Evolutionary conservation across 2,329 filamentous ascomycete genomes (phyloP), one percentile per base, ranked within the genome.

Genomic region (Orbilia quercus): DNA sequence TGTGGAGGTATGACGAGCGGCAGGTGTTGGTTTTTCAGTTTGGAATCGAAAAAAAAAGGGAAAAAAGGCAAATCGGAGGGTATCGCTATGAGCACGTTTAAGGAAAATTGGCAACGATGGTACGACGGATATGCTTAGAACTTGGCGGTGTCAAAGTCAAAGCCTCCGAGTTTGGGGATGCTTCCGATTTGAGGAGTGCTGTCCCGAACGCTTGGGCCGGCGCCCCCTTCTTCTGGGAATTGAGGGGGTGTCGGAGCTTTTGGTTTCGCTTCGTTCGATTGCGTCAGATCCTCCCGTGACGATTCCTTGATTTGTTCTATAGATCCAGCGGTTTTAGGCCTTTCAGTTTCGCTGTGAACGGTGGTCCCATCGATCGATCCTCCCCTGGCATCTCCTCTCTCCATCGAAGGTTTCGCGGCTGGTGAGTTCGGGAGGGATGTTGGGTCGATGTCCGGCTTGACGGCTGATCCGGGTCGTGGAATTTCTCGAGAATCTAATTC

Each of bases 281-380:
- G 66, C 22, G 66, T 63, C 16, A 71, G 25, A 20, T 71, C 58
- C n/a, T 72, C 67, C 18, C 59, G 36, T 7, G 67, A 65, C 22
- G 58, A 62, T 50, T 72, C 67, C 31, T 72, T 72, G 54, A 72
- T 72, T 44, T 72, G 67, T 47, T 72, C 67, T n/a, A 72, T 72
- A 25, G 67, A 58, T 51, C 53, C 67, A 12, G 55, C 28, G 25
- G 67, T 65, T 20, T 38, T 72, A 14, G 67, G 67, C 16, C 67
- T 48, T 44, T 72, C 67, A 9, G 59, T 72, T 18, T 72, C 67
- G 40, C 59, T 72, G 25, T 72, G 64, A 6, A 72, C 67, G 38
- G 67, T 72, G 16, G 67, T 72, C 42, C 67, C 67, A 48, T 72
- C 67, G n/a, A 72, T 72, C 7, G 67, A 72, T 2, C 38, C 53